Base-by-base conservation (phyloP, 805 yeast species). In the Saccharomycopsis schoenii region DNA sequence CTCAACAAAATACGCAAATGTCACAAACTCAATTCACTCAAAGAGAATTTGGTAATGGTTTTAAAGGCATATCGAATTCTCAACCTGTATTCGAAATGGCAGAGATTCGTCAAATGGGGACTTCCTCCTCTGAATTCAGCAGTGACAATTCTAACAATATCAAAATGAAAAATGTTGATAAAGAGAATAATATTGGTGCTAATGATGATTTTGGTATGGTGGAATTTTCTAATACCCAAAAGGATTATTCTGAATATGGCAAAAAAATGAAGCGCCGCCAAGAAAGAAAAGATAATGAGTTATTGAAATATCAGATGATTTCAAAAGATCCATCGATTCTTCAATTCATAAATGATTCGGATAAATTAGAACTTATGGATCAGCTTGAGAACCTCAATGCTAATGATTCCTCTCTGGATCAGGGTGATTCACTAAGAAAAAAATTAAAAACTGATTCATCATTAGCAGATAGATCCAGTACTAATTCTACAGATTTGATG, bases 311-410 rank as follows among this genome's bases (percentile, higher is more conserved):
- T 56, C 67, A 71, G 14, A 61, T 78, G 41, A 74, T 81, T 24
- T 70, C 82, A 0, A 73, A 73, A 64, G 85, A 81, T 66, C 84
- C 84, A 1, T 80, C 82, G 0, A 71, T 76, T 4, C 61, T 80
- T 17, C 85, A 81, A 66, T 81, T 80, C 66, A 67, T 74, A 42
- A 71, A 67, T 17, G 68, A 68, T 3, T 67, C 59, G 1, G 64
- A 61, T 55, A 60, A 51, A 42, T 9, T 40, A 52, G 58, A 42
- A 11, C 43, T 55, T 9, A 25, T 55, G 55, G 36, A 19, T 6
- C 17, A 43, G 55, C 43, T 41, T 6, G 25, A 29, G 10, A 17
- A 37, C 39, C 14, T 55, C 19, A n/a, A 21, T 24, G 24, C 6
- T 54, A 17, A 41, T 61, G 60, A 24, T 29, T 41, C 43, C 9